phyloP scores from a whole-genome alignment of 2,329 filamentous ascomycete species.

The Fusarium xylarioides region DNA sequence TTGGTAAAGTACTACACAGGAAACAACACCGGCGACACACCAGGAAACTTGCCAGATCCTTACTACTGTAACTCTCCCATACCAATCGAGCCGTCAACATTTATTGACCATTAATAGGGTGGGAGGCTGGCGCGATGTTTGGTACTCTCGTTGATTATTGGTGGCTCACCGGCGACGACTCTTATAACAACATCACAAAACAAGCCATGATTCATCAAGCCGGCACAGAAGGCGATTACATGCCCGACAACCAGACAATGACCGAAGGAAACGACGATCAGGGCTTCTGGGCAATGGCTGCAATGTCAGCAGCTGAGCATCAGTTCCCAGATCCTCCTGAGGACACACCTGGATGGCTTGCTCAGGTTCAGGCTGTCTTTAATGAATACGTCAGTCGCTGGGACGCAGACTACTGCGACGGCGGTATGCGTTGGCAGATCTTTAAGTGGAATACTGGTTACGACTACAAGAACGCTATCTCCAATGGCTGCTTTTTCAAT shows the following conservation, averaged over 20 bases:
- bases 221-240: constrained; percentile 67
- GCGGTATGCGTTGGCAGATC: constrained; percentile 87
- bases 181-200: constrained; percentile 68
- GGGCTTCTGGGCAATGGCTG: constrained; percentile 86
- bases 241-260: constrained; percentile 72
- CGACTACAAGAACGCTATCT: constrained; percentile 74
- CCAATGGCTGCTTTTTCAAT: constrained; percentile 76
- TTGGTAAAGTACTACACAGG: constrained; percentile 63
- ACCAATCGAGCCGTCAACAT: constrained; percentile 35
- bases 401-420: constrained; percentile 71
- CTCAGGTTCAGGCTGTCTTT: constrained; percentile 80
- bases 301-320: constrained; percentile 80
- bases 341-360: constrained; percentile 76
- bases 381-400: constrained; percentile 79
- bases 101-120: constrained; percentile 55
- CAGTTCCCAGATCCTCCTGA: constrained; percentile 74
- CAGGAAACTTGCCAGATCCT: constrained; percentile 66
- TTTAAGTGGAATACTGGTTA: constrained; percentile 79
- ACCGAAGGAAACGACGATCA: constrained; percentile 78
- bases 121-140: constrained; percentile 78
- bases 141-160: constrained; percentile 77
- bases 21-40: constrained; percentile 66
- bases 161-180: constrained; percentile 72
- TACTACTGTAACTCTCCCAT: constrained; percentile 68
- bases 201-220: constrained; percentile 70